Percentiles rank a stretch among this genome's conserved stretches.
phyloP scores from a whole-genome alignment of 164 flowering plant genomes.

The Hamamelis virginiana region DNA sequence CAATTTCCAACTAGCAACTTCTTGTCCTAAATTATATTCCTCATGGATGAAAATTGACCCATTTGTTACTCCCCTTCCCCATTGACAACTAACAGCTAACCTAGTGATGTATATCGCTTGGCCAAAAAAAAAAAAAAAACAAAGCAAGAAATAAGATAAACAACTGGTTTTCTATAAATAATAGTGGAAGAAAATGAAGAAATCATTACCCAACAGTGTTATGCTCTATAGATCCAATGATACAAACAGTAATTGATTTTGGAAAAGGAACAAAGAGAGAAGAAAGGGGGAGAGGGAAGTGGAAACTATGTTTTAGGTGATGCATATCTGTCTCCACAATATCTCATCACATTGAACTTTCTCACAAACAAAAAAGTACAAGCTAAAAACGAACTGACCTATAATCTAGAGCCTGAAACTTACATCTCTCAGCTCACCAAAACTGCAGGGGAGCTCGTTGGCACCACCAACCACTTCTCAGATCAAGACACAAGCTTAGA shows the following conservation, averaged over 20 bases:
- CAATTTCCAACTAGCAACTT: no score
- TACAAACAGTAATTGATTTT: neutral
- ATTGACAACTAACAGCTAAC: no score
- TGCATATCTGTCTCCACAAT: neutral
- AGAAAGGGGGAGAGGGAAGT: neutral
- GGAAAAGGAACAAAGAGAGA: neutral
- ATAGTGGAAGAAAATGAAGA: no score
- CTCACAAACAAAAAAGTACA: neutral
- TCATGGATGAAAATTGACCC: no score
- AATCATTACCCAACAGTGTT: no score
- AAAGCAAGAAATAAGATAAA: no score
- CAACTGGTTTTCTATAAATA: no score
- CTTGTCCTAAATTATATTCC: no score
- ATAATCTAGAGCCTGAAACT: slow-evolving; percentile 3
- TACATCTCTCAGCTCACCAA: slow-evolving; percentile 22
- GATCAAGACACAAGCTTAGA: slow-evolving; percentile 10
- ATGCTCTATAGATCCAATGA: neutral
- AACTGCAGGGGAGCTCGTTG: neutral
- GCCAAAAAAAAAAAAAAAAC: no score
- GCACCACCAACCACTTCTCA: slow-evolving; percentile 3
- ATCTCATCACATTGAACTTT: neutral
- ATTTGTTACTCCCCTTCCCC: no score
- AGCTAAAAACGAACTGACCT: neutral
- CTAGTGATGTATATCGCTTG: no score
- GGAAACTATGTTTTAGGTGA: neutral